Evolutionary conservation across 495 filamentous ascomycete species (phyloP).

Genomic region (Parachaetomium inaequale): DNA sequence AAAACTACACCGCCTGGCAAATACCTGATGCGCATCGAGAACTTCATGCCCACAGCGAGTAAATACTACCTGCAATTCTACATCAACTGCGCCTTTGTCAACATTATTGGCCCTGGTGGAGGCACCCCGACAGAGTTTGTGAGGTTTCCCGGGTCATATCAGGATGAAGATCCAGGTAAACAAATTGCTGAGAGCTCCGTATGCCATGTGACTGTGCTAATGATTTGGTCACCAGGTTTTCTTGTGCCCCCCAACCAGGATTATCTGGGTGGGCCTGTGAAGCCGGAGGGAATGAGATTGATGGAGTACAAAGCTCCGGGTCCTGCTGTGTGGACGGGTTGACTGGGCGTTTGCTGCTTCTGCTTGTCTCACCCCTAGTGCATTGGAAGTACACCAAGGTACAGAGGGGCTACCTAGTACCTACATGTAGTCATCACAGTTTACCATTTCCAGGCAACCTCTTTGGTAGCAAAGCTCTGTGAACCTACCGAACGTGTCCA

Average conservation of each 20-base stretch:
- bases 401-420: too few relatives aligned
- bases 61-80: conserved; percentile 20
- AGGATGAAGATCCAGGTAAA: conserved; percentile 18
- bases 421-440: too few relatives aligned
- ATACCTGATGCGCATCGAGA: conserved; percentile 48
- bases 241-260: conserved; percentile 11
- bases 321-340: conserved; percentile 22
- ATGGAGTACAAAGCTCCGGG: conserved; percentile 22
- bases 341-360: too few relatives aligned
- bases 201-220: neutral
- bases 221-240: neutral
- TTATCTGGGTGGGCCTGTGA: conserved; percentile 1
- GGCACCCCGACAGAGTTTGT: conserved; percentile 15
- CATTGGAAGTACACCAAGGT: too few relatives aligned
- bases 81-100: conserved; percentile 23
- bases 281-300: conserved; percentile 13
- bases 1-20: conserved; percentile 36
- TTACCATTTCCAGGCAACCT: too few relatives aligned
- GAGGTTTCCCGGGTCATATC: conserved; percentile 22
- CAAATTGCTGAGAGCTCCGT: neutral
- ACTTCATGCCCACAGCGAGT: conserved; percentile 27
- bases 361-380: too few relatives aligned
- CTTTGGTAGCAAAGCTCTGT: too few relatives aligned
- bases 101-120: conserved; percentile 17
- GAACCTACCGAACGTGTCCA: too few relatives aligned